phyloP scores from a whole-genome alignment of 2,329 filamentous ascomycete species.

The Ophiostoma quercus region DNA sequence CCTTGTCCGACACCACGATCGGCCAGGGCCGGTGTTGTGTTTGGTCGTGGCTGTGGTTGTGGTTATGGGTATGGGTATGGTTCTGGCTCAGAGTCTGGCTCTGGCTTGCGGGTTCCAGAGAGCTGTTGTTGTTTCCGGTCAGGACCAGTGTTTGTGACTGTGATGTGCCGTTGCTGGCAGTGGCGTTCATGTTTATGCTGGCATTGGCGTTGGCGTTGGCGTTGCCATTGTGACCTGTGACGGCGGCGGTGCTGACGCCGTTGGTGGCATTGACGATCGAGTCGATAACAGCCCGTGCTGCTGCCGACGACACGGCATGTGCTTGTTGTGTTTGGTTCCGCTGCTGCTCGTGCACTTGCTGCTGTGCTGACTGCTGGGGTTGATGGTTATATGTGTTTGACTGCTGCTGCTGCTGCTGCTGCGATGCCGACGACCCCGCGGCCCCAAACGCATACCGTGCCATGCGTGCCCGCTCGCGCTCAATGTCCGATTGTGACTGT shows the following conservation, averaged over 20 bases:
- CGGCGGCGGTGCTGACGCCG: neutral
- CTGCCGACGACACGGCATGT: neutral
- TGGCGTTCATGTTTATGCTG: neutral
- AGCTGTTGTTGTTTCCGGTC: neutral
- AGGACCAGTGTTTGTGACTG: neutral
- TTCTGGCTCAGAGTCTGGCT: neutral
- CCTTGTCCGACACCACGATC: slow-evolving; percentile 35
- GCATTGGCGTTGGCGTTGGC: neutral
- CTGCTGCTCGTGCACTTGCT: neutral
- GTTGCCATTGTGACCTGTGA: neutral
- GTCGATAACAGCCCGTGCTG: neutral
- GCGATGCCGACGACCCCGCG: slow-evolving; percentile 9
- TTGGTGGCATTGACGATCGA: slow-evolving; percentile 20
- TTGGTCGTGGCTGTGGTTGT: neutral
- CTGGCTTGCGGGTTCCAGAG: neutral
- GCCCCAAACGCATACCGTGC: neutral
- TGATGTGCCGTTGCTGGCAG: neutral
- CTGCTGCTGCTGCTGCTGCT: neutral
- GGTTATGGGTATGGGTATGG: neutral
- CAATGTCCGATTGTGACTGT: neutral
- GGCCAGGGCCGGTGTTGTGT: slow-evolving; percentile 21
- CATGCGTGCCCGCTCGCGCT: neutral
- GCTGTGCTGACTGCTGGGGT: neutral
- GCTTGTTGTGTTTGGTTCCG: neutral
- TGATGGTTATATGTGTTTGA: slow-evolving; percentile 11